Evolutionary conservation across 2,329 filamentous ascomycete genomes (phyloP).

Genomic region (Diplodia seriata): DNA sequence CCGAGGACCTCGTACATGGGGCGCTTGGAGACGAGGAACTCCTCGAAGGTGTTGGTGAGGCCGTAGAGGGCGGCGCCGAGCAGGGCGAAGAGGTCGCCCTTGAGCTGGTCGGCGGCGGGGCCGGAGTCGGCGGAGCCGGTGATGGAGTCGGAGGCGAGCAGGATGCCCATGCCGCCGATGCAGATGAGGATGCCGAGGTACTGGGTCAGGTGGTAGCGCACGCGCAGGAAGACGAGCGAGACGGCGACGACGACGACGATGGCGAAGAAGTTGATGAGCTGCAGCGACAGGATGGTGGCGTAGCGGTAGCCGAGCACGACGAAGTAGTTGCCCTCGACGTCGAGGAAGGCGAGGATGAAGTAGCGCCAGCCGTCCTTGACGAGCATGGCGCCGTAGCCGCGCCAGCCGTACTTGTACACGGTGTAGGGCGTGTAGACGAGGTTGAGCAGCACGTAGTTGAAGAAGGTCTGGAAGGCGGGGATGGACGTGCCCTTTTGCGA

Average conservation of each 20-base stretch:
- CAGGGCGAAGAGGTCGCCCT: constrained; percentile 91
- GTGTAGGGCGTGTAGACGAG: constrained; percentile 82
- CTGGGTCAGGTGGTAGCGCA: constrained; percentile 89
- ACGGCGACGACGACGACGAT: constrained; percentile 90
- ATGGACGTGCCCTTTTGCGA: constrained; percentile 72
- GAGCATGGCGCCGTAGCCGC: constrained; percentile 70
- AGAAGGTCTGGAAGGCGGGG: constrained; percentile 93
- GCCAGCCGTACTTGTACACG: constrained; percentile 78
- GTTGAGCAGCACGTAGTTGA: constrained; percentile 89
- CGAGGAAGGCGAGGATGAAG: constrained; percentile 87
- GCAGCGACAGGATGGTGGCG: constrained; percentile 89
- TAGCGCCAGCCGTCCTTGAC: constrained; percentile 87
- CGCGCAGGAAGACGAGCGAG: constrained; percentile 80
- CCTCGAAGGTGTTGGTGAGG: constrained; percentile 87
- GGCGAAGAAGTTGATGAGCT: constrained; percentile 98
- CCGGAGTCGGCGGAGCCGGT: constrained; percentile 72
- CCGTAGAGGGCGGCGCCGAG: constrained; percentile 92
- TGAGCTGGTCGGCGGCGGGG: constrained; percentile 73
- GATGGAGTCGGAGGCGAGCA: constrained; percentile 87
- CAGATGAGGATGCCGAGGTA: constrained; percentile 86
- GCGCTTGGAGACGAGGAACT: constrained; percentile 86
- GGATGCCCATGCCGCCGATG: constrained; percentile 87
- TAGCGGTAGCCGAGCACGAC: constrained; percentile 92
- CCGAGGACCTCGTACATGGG: constrained; percentile 93
- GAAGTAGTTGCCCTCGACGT: constrained; percentile 98